Evolutionary conservation across 176 grass and related monocot genomes (phyloP).

Genomic region (Triticum dicoccoides): DNA sequence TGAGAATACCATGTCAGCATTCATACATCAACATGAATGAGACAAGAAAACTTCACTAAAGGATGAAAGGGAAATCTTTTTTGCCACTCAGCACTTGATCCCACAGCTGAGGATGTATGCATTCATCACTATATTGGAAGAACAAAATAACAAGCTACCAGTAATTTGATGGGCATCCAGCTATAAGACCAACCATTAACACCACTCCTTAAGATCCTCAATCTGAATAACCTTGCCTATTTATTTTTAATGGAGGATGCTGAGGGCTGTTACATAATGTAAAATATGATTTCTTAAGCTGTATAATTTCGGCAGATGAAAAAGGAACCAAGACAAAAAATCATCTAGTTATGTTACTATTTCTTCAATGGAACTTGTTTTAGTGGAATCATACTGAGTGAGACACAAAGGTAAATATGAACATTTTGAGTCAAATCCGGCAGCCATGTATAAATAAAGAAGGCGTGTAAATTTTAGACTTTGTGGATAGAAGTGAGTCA

Average conservation of each 20-base stretch:
- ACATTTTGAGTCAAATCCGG: neutral
- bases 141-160: neutral
- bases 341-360: neutral
- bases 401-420: neutral
- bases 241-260: constrained; percentile 9
- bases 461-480: constrained; percentile 31
- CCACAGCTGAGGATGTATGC: neutral
- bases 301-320: neutral
- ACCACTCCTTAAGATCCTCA: neutral
- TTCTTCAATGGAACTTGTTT: neutral
- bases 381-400: neutral
- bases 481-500: constrained; percentile 14
- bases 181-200: neutral
- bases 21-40: neutral
- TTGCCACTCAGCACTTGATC: neutral
- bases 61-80: neutral
- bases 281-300: neutral
- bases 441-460: neutral
- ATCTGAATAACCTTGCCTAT: neutral
- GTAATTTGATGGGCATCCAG: neutral
- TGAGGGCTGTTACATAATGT: neutral
- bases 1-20: neutral
- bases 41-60: neutral
- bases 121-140: neutral
- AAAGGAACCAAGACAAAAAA: neutral